A percentile compares a stretch with the other conserved stretches of the same genome.
phyloP scores from a whole-genome alignment of 192 early-diverging fungal species.

The Coemansia sp. region DNA sequence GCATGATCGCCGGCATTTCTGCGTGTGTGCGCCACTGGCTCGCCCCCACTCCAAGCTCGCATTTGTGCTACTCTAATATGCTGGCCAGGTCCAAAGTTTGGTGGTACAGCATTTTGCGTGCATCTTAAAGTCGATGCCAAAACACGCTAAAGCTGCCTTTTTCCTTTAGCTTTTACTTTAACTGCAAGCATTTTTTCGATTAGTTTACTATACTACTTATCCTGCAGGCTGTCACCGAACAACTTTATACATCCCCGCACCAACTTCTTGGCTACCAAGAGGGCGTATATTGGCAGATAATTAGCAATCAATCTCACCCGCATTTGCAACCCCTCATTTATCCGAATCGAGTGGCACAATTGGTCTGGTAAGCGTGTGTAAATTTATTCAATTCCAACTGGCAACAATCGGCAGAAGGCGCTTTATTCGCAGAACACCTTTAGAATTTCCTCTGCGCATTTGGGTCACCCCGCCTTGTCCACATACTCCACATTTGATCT shows the following conservation, averaged over 20 bases:
- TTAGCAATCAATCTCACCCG: constrained; percentile 10
- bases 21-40: neutral
- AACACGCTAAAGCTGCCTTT: neutral
- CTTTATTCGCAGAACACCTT: neutral
- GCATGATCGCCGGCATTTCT: constrained; percentile 13
- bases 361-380: neutral
- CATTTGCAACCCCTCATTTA: constrained; percentile 13
- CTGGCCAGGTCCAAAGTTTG: neutral
- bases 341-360: neutral
- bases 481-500: neutral
- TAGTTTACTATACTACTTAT: neutral
- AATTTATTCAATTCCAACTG: constrained; percentile 9
- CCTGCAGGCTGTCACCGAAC: neutral
- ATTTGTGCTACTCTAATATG: neutral
- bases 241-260: neutral
- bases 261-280: neutral
- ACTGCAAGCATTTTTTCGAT: neutral
- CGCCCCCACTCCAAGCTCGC: constrained; percentile 2
- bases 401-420: neutral
- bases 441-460: neutral
- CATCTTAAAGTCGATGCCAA: neutral
- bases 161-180: neutral
- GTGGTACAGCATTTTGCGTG: constrained; percentile 1
- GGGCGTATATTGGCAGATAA: neutral
- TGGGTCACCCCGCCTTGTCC: neutral